Conservation (phyloP, 2,329 filamentous ascomycete genomes). For the Alternaria incomplexa region DNA sequence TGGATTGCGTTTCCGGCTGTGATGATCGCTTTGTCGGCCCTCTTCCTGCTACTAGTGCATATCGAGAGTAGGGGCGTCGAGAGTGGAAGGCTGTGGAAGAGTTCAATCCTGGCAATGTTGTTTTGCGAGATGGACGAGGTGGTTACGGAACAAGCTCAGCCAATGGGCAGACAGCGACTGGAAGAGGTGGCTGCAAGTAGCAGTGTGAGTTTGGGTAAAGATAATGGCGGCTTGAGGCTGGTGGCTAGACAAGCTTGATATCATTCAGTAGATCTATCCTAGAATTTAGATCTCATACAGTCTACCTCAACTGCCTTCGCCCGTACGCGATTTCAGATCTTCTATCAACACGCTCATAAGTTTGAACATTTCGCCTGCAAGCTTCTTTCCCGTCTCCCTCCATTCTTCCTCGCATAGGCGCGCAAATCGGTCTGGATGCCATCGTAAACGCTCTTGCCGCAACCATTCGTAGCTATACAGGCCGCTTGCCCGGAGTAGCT, state of each 20-base stretch:
- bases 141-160: neutral
- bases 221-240: neutral
- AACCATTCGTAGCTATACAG: constrained; percentile 46
- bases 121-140: constrained; percentile 14
- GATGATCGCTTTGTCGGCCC: constrained; percentile 4
- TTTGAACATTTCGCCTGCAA: constrained; percentile 48
- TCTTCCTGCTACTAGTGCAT: constrained; percentile 10
- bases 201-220: neutral
- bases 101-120: constrained; percentile 10
- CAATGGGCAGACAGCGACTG: neutral
- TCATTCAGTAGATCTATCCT: neutral
- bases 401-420: constrained; percentile 40
- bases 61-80: constrained; percentile 12
- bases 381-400: constrained; percentile 37
- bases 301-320: neutral
- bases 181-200: constrained; percentile 1
- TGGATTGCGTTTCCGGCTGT: constrained; percentile 7
- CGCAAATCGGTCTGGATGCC: constrained; percentile 48
- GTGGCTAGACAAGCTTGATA: neutral
- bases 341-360: constrained; percentile 39
- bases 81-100: constrained; percentile 13
- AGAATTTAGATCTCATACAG: neutral
- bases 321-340: constrained; percentile 19
- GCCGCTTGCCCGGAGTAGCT: constrained; percentile 38
- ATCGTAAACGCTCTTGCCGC: constrained; percentile 41